phyloP scores from a whole-genome alignment of 768 basidiomycete species.

The Paxillus involutus region DNA sequence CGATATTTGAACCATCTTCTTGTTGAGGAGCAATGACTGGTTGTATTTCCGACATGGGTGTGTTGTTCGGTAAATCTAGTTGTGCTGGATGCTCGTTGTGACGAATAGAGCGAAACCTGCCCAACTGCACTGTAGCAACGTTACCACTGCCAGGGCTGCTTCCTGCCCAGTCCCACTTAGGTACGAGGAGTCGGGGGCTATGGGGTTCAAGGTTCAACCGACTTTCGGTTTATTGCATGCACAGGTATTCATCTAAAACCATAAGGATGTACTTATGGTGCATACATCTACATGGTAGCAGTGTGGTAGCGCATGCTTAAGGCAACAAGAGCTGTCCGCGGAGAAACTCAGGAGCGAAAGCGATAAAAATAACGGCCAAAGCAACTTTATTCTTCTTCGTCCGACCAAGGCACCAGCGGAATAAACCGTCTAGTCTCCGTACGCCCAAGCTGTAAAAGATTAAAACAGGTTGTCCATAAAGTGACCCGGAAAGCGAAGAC shows the following conservation, averaged over 20 bases:
- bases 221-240: too few relatives aligned
- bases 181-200: too few relatives aligned
- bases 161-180: too few relatives aligned
- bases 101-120: not conserved
- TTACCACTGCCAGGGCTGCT: too few relatives aligned
- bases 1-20: slow-evolving; percentile 35
- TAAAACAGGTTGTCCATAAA: not conserved
- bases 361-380: slow-evolving; percentile 14
- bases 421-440: slow-evolving; percentile 29
- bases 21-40: slow-evolving; percentile 40
- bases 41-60: slow-evolving; percentile 30
- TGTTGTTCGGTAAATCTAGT: not conserved
- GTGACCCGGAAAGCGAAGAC: not conserved
- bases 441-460: slow-evolving; percentile 21
- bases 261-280: too few relatives aligned
- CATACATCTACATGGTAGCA: too few relatives aligned
- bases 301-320: too few relatives aligned
- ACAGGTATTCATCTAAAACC: too few relatives aligned
- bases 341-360: slow-evolving; percentile 9
- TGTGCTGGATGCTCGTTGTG: not conserved
- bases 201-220: too few relatives aligned
- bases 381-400: slow-evolving; percentile 25
- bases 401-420: slow-evolving; percentile 30
- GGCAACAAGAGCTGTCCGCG: slow-evolving; percentile 7
- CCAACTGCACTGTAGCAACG: not conserved